Conservation (phyloP, 495 filamentous ascomycete genomes). For the Hypoxylon subgilvum region DNA sequence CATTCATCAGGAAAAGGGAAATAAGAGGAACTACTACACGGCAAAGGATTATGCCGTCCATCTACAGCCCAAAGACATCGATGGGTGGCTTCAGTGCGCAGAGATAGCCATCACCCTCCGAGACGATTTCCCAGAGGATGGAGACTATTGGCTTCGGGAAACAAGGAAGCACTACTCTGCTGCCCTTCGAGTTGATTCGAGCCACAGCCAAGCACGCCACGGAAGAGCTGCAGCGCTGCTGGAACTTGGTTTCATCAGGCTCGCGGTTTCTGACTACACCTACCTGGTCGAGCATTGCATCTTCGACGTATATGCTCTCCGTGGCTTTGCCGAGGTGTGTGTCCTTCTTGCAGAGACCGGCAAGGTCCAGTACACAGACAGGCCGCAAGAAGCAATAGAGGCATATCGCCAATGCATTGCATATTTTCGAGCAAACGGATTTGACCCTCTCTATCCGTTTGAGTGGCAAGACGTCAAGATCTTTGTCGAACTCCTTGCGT, state of each 20-base stretch:
- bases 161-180: slow-evolving; percentile 72
- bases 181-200: slow-evolving; percentile 66
- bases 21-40: slow-evolving; percentile 68
- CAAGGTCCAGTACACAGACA: slow-evolving; percentile 18
- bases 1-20: slow-evolving; percentile 70
- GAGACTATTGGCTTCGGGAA: slow-evolving; percentile 56
- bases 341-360: slow-evolving; percentile 35
- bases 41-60: slow-evolving; percentile 75
- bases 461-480: slow-evolving; percentile 85
- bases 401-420: slow-evolving; percentile 69
- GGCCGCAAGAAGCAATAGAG: slow-evolving; percentile 58
- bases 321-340: slow-evolving; percentile 35
- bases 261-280: slow-evolving; percentile 38
- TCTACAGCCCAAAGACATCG: slow-evolving; percentile 68
- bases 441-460: slow-evolving; percentile 61
- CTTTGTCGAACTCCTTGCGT: slow-evolving; percentile 78
- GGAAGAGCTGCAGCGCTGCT: slow-evolving; percentile 64
- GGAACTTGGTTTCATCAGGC: slow-evolving; percentile 55
- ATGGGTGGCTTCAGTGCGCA: slow-evolving; percentile 72
- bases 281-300: slow-evolving; percentile 28
- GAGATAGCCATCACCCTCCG: slow-evolving; percentile 61
- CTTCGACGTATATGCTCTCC: slow-evolving; percentile 37
- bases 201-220: slow-evolving; percentile 63
- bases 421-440: slow-evolving; percentile 46
- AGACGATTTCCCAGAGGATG: slow-evolving; percentile 61